Evolutionary conservation across 2,329 filamentous ascomycete species (phyloP).

Genomic region (Penicillium rolfsii): DNA sequence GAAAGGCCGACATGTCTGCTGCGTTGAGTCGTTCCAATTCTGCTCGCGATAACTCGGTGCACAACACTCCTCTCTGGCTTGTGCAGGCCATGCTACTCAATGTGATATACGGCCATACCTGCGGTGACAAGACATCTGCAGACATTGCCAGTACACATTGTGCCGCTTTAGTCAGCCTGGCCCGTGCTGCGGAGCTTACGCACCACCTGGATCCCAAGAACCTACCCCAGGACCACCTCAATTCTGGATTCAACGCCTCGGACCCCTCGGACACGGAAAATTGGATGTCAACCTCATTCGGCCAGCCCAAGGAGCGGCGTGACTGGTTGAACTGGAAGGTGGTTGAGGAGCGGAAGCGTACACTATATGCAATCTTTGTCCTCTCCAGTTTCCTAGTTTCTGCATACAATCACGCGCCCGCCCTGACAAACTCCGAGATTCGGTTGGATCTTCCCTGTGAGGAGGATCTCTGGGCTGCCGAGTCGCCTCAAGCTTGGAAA

Average conservation of each 20-base stretch:
- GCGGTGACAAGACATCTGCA: constrained; percentile 84
- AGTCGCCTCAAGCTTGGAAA: constrained; percentile 79
- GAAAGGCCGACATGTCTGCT: constrained; percentile 77
- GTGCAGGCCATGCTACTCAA: constrained; percentile 97
- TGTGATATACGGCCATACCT: constrained; percentile 93
- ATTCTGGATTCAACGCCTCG: constrained; percentile 58
- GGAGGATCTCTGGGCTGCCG: constrained; percentile 85
- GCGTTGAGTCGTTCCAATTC: constrained; percentile 58
- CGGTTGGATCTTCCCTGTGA: constrained; percentile 86
- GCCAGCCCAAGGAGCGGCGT: constrained; percentile 43
- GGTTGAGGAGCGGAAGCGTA: constrained; percentile 87
- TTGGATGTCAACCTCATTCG: constrained; percentile 43
- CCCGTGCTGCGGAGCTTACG: constrained; percentile 81
- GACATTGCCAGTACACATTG: constrained; percentile 94
- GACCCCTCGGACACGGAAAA: constrained; percentile 49
- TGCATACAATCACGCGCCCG: constrained; percentile 89
- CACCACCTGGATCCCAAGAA: constrained; percentile 46
- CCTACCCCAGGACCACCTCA: constrained; percentile 46
- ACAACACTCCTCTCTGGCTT: constrained; percentile 86
- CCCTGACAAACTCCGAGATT: constrained; percentile 92
- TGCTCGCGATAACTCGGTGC: constrained; percentile 63
- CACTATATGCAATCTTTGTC: constrained; percentile 86
- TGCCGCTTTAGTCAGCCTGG: constrained; percentile 85
- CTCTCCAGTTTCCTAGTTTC: constrained; percentile 89
- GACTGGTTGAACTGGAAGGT: constrained; percentile 90